A percentile compares a stretch with the other conserved stretches of the same genome.
These are phyloP conservation scores for Colletotrichum salicis DNA, from an alignment of 2,329 filamentous ascomycete species.

Conservation along the genomic window DNA sequence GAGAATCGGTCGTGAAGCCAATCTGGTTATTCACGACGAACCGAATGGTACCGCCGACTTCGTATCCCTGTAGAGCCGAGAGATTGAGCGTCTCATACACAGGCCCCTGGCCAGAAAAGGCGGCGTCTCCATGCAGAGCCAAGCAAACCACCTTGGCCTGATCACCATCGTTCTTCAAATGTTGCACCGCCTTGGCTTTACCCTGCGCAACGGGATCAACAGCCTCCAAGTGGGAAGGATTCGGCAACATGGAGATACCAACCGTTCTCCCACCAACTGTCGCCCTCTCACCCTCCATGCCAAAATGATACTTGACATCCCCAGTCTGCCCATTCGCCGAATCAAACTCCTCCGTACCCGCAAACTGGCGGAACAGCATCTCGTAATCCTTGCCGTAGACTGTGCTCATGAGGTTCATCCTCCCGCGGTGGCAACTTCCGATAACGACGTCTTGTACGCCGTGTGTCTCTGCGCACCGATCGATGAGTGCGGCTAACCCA, in stretches of 20 bases:
- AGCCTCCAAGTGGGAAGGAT: slow-evolving; percentile 97
- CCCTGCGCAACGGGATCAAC: slow-evolving; percentile 97
- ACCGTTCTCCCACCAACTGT: slow-evolving; percentile 98
- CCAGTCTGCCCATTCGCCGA: slow-evolving; percentile 85
- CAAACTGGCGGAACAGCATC: slow-evolving; percentile 98
- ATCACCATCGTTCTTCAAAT: slow-evolving; percentile 96
- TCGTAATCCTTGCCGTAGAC: slow-evolving; percentile 99
- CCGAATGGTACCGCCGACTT: slow-evolving; percentile 96
- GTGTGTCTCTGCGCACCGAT: slow-evolving; percentile 90
- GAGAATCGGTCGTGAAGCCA: slow-evolving; percentile 97
- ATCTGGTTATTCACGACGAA: slow-evolving; percentile 99
- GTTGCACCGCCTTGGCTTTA: slow-evolving; percentile 96
- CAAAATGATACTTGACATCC: slow-evolving; percentile 98
- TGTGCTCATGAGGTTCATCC: slow-evolving; percentile 96
- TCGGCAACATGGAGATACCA: slow-evolving; percentile 95
- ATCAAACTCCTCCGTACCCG: slow-evolving; percentile 83
- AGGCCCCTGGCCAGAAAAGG: slow-evolving; percentile 94
- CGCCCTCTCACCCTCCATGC: slow-evolving; percentile 99
- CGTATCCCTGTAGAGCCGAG: slow-evolving; percentile 93
- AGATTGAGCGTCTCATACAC: slow-evolving; percentile 99
- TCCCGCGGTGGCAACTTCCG: slow-evolving; percentile 98
- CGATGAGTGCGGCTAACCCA: slow-evolving; percentile 98
- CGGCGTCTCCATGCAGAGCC: slow-evolving; percentile 94
- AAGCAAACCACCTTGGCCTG: slow-evolving; percentile 94
- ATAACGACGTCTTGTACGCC: slow-evolving; percentile 99